Evolutionary conservation across 2,329 filamentous ascomycete species (phyloP), one percentile per base, ranked within the genome.

Genomic region (Arachnomyces sp.): DNA sequence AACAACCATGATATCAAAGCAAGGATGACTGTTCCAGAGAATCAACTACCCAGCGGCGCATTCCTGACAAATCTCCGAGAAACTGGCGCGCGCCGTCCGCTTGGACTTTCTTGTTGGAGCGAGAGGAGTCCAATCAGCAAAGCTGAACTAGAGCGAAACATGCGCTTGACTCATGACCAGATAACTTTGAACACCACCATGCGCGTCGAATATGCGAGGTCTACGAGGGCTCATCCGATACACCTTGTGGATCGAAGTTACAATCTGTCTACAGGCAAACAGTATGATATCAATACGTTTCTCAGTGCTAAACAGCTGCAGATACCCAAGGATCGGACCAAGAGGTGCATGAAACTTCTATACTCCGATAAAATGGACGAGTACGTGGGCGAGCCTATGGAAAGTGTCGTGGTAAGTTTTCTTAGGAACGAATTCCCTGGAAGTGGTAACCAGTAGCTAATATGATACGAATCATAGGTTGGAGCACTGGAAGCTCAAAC

Each of bases 1-100:
- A 51, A 46, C 1, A 57, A 56, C 42, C 34, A 44, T 13, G 57
- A 59, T 34, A 54, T 59, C 35, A 52, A 53, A 15, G 52, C 51
- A 4, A 47, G 57, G 7, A 59, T 59, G 57, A 38, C 41, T n/a
- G 52, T 39, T 12, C 32, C 43, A 2, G 14, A 25, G 7, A 29
- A 32, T 2, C 17, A 47, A 7, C 43, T 49, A 3, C 55, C 55
- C 3, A 44, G 28, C 1, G 48, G 52, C 17, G 58, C 57, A 30
- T 42, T 44, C 13, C 38, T 60, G 6, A 54, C 56, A 34, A 57
- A 56, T 49, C 49, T 50, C 12, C 49, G 54, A 28, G 48, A 54
- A 28, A 47, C 54, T 5, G 50, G 55, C 15, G 54, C 46, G 15
- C 47, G 56, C 11, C 39, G 25, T 3, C 53, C 52, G 2, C 45